phyloP scores from a whole-genome alignment of 805 yeast species.

The Yamadazyma phyllophila region DNA sequence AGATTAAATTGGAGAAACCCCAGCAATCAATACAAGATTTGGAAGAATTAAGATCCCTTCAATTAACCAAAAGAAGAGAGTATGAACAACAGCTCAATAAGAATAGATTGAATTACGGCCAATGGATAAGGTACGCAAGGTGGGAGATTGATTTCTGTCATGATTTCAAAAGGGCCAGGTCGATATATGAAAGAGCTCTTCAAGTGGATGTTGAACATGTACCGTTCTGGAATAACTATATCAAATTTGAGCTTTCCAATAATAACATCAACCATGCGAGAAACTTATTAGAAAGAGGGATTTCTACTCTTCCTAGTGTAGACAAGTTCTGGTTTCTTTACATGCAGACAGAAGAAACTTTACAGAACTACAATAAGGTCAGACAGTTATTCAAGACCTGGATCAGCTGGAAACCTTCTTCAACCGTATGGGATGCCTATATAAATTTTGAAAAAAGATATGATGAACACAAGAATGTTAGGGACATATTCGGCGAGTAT shows the following conservation, averaged over 20 bases:
- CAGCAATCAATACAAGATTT: constrained; percentile 53
- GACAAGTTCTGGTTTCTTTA: constrained; percentile 87
- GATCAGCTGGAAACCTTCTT: constrained; percentile 73
- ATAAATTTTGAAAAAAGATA: constrained; percentile 71
- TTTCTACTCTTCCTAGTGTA: constrained; percentile 68
- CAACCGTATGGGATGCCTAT: constrained; percentile 71
- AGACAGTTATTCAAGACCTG: constrained; percentile 72
- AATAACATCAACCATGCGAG: constrained; percentile 85
- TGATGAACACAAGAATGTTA: constrained; percentile 50
- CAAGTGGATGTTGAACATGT: constrained; percentile 72
- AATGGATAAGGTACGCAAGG: constrained; percentile 89
- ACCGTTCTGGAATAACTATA: constrained; percentile 83
- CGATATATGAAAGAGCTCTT: constrained; percentile 84
- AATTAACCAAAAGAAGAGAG: constrained; percentile 73
- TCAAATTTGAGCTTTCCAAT: constrained; percentile 70
- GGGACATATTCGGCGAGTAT: constrained; percentile 58
- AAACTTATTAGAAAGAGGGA: constrained; percentile 77
- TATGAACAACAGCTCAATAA: constrained; percentile 85
- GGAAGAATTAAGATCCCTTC: constrained; percentile 77
- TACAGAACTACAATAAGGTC: constrained; percentile 61
- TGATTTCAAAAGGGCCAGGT: constrained; percentile 76
- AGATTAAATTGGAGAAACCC: constrained; percentile 26
- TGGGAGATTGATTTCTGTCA: constrained; percentile 77
- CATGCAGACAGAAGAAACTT: constrained; percentile 76
- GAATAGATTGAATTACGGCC: constrained; percentile 76